Evolutionary conservation across 495 filamentous ascomycete species (phyloP), one percentile per base, ranked within the genome.

Genomic region (Penicillium simplicissimum): DNA sequence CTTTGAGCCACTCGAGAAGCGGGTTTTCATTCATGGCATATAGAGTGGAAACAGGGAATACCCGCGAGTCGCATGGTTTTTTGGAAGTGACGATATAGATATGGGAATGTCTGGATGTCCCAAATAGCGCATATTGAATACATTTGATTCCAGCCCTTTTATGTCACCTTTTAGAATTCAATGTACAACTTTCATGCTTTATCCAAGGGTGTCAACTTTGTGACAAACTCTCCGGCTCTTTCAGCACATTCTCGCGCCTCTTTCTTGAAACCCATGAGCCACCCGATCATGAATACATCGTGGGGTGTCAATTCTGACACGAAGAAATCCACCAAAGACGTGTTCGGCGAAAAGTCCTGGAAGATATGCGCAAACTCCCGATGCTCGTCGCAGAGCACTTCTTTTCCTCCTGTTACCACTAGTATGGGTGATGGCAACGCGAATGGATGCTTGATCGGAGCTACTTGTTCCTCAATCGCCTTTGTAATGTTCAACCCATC

Each of bases 321-420:
- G 52, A 70, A 68, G 13, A 76, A 48, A 42, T 70, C 69, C 3
- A 79, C 68, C 6, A 42, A 42, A 13, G 45, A 48, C 9, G 63
- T 54, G 48, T 67, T 67, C 48, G 74, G 65, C 19, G 57, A 64
- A 10, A 63, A 4, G 4, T 55, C 60, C 14, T 52, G 21, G 61
- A 79, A 76, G 52, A 53, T 34, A 23, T 71, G 63, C 15, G 65
- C 72, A 40, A 76, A 69, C 58, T 65, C 49, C 55, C 53, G 59
- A 51, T 72, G 68, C 21, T 80, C 74, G 33, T 71, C 65, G 43
- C 17, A 75, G 58, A 81, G 58, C 4, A 80, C 67, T 66, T 82
- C 80, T 21, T 63, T 62, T n/a, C 67, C 71, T 10, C 79, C 80
- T 7, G 68, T 63, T 21, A 73, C 70, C 37, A 80, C 62, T 31